A percentile compares a stretch with the other conserved stretches of the same genome.
These are phyloP conservation scores for Rhynchospora tenuis DNA, from an alignment of 176 grass and related monocot genomes.

Conservation along the genomic window DNA sequence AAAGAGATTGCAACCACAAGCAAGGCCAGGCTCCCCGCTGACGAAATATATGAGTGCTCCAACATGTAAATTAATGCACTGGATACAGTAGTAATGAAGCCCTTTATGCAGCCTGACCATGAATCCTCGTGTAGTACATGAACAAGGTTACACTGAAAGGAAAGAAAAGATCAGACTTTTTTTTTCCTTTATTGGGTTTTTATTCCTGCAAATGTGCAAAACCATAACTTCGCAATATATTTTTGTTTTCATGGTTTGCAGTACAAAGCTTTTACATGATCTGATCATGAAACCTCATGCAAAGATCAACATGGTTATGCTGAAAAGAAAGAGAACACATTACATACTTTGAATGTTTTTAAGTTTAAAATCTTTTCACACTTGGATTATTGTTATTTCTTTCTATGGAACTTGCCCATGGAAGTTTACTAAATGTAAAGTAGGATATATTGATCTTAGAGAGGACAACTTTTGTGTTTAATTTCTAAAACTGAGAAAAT, in stretches of 20 bases:
- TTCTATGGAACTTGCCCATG: neutral
- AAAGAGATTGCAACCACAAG: slow-evolving; percentile 67
- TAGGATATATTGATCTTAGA: neutral
- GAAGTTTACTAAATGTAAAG: neutral
- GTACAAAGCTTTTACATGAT: slow-evolving; percentile 38
- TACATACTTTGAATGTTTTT: neutral
- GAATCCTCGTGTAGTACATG: slow-evolving; percentile 73
- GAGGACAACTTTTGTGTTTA: neutral
- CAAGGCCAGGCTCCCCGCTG: slow-evolving; percentile 57
- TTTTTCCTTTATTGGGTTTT: slow-evolving; percentile 7
- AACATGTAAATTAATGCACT: slow-evolving; percentile 76
- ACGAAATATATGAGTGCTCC: slow-evolving; percentile 85
- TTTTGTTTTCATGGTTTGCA: slow-evolving; percentile 1
- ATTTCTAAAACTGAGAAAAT: neutral
- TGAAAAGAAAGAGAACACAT: neutral
- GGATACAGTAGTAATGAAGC: slow-evolving; percentile 73
- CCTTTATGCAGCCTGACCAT: slow-evolving; percentile 56
- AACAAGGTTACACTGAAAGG: slow-evolving; percentile 76
- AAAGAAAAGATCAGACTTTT: slow-evolving; percentile 29
- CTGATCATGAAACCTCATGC: slow-evolving; percentile 63
- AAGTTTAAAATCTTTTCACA: neutral
- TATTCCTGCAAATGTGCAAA: neutral
- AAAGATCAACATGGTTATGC: slow-evolving; percentile 60
- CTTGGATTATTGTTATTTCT: neutral
- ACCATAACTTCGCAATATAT: neutral